A percentile compares a stretch with the other conserved stretches of the same genome.
These are phyloP conservation scores for Hysterangium stoloniferum DNA, from an alignment of 768 basidiomycete genomes.

Conservation along the genomic window DNA sequence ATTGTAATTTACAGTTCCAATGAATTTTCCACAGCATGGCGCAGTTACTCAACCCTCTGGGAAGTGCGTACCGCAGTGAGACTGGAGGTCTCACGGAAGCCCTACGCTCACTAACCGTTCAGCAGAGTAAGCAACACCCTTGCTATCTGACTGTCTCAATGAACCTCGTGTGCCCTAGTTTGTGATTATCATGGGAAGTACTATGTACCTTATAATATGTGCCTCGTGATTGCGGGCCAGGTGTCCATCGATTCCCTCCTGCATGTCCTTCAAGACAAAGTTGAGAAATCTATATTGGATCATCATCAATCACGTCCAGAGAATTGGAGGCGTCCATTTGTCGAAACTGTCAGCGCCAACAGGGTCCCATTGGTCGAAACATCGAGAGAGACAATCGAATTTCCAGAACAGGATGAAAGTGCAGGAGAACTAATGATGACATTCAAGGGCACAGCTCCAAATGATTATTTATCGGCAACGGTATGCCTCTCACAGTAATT, in stretches of 20 bases:
- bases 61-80: constrained; percentile 90
- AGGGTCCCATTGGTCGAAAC: constrained; percentile 45
- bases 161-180: constrained; percentile 42
- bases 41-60: constrained; percentile 67
- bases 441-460: constrained; percentile 72
- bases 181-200: constrained; percentile 80
- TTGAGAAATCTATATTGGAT: constrained; percentile 74
- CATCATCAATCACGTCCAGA: constrained; percentile 68
- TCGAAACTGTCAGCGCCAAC: constrained; percentile 76
- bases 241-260: constrained; percentile 73
- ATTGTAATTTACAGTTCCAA: constrained; percentile 2
- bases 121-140: constrained; percentile 59
- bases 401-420: constrained; percentile 95
- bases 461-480: constrained; percentile 65
- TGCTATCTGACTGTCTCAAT: neutral
- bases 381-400: constrained; percentile 66
- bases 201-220: constrained; percentile 92
- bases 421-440: constrained; percentile 78
- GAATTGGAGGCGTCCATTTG: constrained; percentile 90
- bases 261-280: constrained; percentile 68
- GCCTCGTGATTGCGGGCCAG: constrained; percentile 83
- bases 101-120: constrained; percentile 72
- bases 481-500: constrained; percentile 26
- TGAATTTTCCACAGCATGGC: constrained; percentile 47
- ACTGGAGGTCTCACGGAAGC: constrained; percentile 95